Evolutionary conservation across 2,329 filamentous ascomycete genomes (phyloP), one percentile per base, ranked within the genome.

Genomic region (Alternaria viburni): DNA sequence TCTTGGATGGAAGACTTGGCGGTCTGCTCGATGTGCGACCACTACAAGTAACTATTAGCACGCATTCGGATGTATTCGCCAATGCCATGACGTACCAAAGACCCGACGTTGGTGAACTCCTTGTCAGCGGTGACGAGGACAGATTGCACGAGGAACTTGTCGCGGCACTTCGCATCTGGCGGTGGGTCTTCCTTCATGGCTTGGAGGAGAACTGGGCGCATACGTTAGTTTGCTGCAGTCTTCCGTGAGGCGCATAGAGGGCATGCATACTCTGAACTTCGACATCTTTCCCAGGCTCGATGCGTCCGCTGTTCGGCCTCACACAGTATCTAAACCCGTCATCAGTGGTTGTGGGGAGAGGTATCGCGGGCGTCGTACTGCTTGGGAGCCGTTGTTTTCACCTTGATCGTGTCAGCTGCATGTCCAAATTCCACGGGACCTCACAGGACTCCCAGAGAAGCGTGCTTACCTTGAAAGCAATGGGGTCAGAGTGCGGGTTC

Each of bases 341-440:
- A 69, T 71, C 64, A 74, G 68, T 59, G 32, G 62, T 41, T 50
- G 69, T 68, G 56, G 60, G 57, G 44, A 56, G 41, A 64, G 66
- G 62, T 68, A 68, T 58, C 46, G 62, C 59, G 19, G 64, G 61
- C 60, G 54, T 82, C 91, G 78, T 92, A 99, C 95, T 98, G 96
- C 84, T 98, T 98, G 32, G 96, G 96, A 54, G 96, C 96, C 67
- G 96, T 99, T 52, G 96, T 99, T 89, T 99, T 99, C 82, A 99
- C 96, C 93, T 97, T 73, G 32, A 45, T 41, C 28, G 49, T 58
- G 69, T 74, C 54, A 73, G 59, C 56, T 41, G 47, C 25, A 13
- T 44, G 57, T 36, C 45, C 50, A 17, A 32, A 11, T 41, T 12
- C 13, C 4, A 15, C 10, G 9, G 8, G n/a, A 9, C 7, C 5